These are phyloP conservation scores for Ammopiptanthus mongolicus DNA, from an alignment of 306 rosid genomes.

Conservation along the genomic window DNA sequence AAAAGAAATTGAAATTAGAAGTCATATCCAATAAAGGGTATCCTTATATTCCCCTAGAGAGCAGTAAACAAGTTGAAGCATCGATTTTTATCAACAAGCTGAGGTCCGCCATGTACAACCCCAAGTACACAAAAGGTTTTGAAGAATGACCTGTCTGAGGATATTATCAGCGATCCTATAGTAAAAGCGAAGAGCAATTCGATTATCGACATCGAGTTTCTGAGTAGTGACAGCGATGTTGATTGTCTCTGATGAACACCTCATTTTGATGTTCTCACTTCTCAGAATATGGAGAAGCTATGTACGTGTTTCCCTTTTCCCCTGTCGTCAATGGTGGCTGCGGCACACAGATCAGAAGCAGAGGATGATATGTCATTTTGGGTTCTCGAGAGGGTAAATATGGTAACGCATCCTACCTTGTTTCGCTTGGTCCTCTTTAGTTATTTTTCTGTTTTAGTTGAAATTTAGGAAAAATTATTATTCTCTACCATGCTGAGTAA, in stretches of 20 bases:
- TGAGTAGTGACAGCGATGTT: slow-evolving; percentile 72
- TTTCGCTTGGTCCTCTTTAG: no score
- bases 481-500: no score
- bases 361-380: not conserved
- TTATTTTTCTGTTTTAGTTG: no score
- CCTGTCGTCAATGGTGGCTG: slow-evolving; percentile 50
- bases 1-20: not conserved
- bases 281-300: not conserved
- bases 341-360: not conserved
- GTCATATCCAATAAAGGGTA: not conserved
- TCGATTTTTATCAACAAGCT: not conserved
- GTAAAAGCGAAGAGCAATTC: slow-evolving; percentile 76
- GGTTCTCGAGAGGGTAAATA: not conserved
- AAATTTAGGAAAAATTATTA: no score
- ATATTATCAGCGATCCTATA: slow-evolving; percentile 77
- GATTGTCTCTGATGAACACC: slow-evolving; percentile 57
- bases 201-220: slow-evolving; percentile 67
- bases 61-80: not conserved
- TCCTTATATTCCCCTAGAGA: not conserved
- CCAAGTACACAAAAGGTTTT: not conserved
- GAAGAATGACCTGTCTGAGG: slow-evolving; percentile 64
- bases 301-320: not conserved
- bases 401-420: no score
- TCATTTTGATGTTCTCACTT: slow-evolving; percentile 49
- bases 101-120: not conserved